Conservation (phyloP, 208 protist species). For the Acanthamoeba culbertsoni region DNA sequence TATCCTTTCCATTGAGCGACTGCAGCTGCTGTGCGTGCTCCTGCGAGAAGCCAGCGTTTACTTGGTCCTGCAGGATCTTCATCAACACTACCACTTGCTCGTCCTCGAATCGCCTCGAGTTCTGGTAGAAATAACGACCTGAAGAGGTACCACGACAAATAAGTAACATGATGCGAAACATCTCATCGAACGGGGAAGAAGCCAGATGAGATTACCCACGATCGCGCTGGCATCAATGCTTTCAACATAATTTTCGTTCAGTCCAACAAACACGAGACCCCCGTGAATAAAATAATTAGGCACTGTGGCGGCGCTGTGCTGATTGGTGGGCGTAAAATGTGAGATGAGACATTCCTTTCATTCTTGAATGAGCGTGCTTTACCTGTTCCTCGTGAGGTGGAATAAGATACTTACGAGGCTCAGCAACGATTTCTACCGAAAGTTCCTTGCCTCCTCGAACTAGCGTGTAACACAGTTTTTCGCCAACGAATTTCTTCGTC, state of each 20-base stretch:
- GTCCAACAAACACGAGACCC: neutral
- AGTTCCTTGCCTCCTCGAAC: neutral
- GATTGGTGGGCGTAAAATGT: neutral
- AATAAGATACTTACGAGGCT: slow-evolving; percentile 4
- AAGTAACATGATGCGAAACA: neutral
- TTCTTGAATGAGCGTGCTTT: neutral
- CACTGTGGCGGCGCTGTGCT: neutral
- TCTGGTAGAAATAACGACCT: neutral
- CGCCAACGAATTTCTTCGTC: neutral
- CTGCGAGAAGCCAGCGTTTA: slow-evolving; percentile 14
- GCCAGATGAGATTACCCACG: neutral
- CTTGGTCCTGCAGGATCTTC: slow-evolving; percentile 22
- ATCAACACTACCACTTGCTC: slow-evolving; percentile 2
- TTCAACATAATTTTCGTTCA: neutral
- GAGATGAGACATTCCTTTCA: too few species aligned
- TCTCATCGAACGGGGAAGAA: neutral
- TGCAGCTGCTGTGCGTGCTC: neutral
- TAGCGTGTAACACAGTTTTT: neutral
- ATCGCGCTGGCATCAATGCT: neutral
- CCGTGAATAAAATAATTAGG: neutral
- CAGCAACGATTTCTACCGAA: neutral
- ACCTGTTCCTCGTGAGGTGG: neutral
- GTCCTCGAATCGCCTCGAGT: neutral
- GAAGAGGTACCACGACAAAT: neutral
- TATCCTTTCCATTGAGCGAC: neutral